Evolutionary conservation across 2,329 filamentous ascomycete genomes (phyloP).

Genomic region (Aspergillus quadricinctus): DNA sequence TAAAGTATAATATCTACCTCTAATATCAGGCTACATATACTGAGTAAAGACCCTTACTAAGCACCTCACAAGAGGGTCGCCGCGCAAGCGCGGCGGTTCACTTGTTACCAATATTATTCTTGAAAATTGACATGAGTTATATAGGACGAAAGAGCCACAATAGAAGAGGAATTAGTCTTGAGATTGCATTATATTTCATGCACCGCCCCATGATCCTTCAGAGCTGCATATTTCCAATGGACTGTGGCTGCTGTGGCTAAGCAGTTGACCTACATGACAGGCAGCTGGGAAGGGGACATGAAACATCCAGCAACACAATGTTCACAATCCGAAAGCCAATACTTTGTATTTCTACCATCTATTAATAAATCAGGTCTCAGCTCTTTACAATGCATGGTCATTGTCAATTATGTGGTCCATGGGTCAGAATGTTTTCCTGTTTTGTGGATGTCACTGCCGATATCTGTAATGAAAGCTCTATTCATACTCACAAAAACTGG

Average conservation of each 20-base stretch:
- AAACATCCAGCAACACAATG: not conserved
- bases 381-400: not conserved
- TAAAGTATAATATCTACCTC: no score
- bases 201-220: not conserved
- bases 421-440: not conserved
- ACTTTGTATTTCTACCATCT: not conserved
- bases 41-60: no score
- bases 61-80: no score
- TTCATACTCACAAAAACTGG: not conserved
- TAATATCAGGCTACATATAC: no score
- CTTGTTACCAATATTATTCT: no score
- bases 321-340: not conserved
- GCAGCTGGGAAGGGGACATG: not conserved
- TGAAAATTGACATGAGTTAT: no score
- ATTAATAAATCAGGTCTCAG: not conserved
- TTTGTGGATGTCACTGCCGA: no score
- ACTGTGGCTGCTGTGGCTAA: not conserved
- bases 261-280: not conserved
- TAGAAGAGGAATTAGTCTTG: no score
- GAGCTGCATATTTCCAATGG: no score
- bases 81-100: no score
- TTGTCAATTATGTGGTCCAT: not conserved
- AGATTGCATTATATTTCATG: not conserved
- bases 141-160: no score
- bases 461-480: not conserved